Conservation (phyloP, 495 filamentous ascomycete species). For the Choiromyces venosus region DNA sequence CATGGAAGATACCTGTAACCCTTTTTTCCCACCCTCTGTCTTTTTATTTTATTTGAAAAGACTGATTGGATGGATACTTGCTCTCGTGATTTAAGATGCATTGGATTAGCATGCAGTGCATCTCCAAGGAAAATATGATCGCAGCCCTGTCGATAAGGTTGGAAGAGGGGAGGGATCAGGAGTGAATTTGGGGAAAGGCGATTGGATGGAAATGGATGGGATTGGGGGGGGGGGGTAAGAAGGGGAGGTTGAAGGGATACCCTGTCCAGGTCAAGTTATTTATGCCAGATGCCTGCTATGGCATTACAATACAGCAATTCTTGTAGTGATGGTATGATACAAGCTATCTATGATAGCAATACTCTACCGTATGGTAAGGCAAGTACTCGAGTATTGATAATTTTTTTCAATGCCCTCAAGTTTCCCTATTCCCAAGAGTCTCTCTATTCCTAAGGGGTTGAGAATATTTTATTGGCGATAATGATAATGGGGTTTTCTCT, state of each 20-base stretch:
- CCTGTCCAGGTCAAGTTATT: neutral
- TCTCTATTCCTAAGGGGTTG: neutral
- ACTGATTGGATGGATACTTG: conserved; percentile 23
- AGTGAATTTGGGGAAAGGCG: conserved; percentile 18
- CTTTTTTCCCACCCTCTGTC: neutral
- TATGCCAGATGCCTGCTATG: neutral
- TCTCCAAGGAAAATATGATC: conserved; percentile 22
- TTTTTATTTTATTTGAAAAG: neutral
- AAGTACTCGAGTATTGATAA: neutral
- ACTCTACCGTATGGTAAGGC: neutral
- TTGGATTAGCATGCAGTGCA: conserved; percentile 19
- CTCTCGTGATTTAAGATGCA: conserved; percentile 34
- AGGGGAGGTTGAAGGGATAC: neutral
- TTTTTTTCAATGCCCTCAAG: neutral
- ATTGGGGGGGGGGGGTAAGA: neutral
- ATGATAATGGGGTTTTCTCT: neutral
- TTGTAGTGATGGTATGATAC: neutral
- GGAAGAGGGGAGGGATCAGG: conserved; percentile 22
- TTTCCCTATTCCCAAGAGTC: neutral
- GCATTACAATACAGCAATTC: no score
- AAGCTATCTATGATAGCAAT: neutral
- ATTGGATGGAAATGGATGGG: conserved; percentile 13
- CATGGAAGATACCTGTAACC: neutral
- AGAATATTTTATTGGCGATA: neutral
- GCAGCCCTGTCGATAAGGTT: conserved; percentile 26